These are phyloP conservation scores for Atkinsonella hypoxylon DNA, from an alignment of 2,329 filamentous ascomycete genomes.

Conservation along the genomic window DNA sequence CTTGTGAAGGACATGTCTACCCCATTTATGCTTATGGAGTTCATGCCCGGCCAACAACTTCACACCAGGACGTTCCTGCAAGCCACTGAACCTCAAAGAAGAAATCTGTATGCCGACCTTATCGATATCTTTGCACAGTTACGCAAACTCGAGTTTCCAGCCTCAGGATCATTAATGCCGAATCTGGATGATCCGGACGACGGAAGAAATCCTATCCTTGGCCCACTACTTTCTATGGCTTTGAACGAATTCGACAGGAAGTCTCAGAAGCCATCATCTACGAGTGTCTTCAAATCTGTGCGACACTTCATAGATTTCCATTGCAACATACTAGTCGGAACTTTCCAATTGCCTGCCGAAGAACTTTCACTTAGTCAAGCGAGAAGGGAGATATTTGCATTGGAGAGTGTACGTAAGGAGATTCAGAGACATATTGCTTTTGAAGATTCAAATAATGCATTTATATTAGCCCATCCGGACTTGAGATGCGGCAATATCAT, in stretches of 20 bases:
- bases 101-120: conserved; percentile 12
- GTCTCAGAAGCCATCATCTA: neutral
- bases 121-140: conserved; percentile 16
- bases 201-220: conserved; percentile 11
- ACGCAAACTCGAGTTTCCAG: conserved; percentile 12
- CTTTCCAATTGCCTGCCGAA: conserved; percentile 6
- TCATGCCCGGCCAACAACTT: conserved; percentile 8
- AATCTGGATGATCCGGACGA: conserved; percentile 4
- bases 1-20: neutral
- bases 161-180: conserved; percentile 15
- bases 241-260: conserved; percentile 7
- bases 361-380: conserved; percentile 4
- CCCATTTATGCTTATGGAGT: neutral
- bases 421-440: neutral
- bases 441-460: conserved; percentile 1
- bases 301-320: conserved; percentile 8
- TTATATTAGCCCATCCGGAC: conserved; percentile 10
- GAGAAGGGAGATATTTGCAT: conserved; percentile 10
- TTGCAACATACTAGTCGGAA: conserved; percentile 7
- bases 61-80: conserved; percentile 8
- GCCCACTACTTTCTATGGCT: conserved; percentile 10
- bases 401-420: conserved; percentile 4
- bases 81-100: conserved; percentile 5
- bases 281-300: neutral
- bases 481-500: conserved; percentile 14